Base-by-base conservation (phyloP, 495 filamentous ascomycete species). In the Alectoria sarmentosa region DNA sequence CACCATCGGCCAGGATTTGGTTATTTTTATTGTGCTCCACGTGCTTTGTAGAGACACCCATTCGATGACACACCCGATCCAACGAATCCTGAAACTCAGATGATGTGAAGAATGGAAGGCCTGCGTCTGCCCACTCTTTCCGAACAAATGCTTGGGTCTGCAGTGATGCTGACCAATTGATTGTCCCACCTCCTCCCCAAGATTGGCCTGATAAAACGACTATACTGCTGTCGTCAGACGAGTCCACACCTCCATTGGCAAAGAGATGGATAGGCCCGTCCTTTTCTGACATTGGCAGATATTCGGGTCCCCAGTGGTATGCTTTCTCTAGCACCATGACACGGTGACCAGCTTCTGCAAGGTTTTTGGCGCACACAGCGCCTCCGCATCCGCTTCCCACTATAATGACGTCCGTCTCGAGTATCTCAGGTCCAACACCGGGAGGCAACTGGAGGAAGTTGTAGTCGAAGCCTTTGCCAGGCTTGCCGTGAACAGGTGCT, bases 301-400 rank as follows among this genome's bases (percentile, higher is more conserved):
- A 80, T 14, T 85, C 79, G 3, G 87, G 79, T 1, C 86, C 76
- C 73, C 89, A 94, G 59, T 91, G 83, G 68, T 89, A 87, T 3
- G 83, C 82, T 70, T 93, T 94, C 55, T 97, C 92, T 6, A 93
- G 85, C 0, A 97, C 90, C 5, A 96, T 72, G 28, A 96, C 90
- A 11, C 76, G 76, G 58, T 88, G 74, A n/a, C 85, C 89, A 4
- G 84, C 88, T 69, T 90, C 86, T 15, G 91, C 86, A 7, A 96
- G 76, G 34, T 87, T 88, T 75, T 91, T 91, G 17, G 92, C 91
- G 37, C 82, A 83, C 1, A 96, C 91, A 1, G 80, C 89, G n/a
- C 89, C 91, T 58, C 92, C 92, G 69, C 89, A 93, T 23, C 92
- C 92, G 60, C 88, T 92, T 11, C 92, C 92, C 9, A 96, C 81